These are phyloP conservation scores for Leccinum rimulosum DNA, from an alignment of 768 basidiomycete species.

Conservation along the genomic window DNA sequence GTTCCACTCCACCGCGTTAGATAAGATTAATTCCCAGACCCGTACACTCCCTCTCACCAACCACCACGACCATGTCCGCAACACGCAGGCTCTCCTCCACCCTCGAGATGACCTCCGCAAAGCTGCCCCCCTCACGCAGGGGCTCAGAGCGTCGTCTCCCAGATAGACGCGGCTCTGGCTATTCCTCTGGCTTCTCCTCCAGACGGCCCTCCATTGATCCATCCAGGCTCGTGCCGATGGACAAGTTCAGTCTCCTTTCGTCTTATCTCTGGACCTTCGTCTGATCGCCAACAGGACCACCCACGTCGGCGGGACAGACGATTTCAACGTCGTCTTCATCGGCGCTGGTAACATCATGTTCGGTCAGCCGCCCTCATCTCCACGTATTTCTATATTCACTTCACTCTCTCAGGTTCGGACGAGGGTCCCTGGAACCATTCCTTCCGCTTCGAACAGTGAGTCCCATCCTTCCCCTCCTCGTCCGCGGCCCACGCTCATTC, in stretches of 20 bases:
- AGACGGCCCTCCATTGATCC: conserved; percentile 77
- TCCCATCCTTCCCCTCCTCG: conserved; percentile 6
- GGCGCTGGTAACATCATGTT: conserved; percentile 99
- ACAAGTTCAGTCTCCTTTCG: conserved; percentile 51
- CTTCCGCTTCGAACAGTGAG: conserved; percentile 85
- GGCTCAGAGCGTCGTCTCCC: conserved; percentile 42
- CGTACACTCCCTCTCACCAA: not conserved
- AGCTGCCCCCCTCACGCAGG: conserved; percentile 39
- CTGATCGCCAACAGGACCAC: conserved; percentile 37
- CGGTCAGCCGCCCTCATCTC: conserved; percentile 43
- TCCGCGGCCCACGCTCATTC: conserved; percentile 8
- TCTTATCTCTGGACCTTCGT: not conserved
- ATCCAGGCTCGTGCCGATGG: conserved; percentile 71
- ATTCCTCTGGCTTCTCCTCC: conserved; percentile 45
- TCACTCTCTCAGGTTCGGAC: conserved; percentile 56
- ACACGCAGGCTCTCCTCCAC: conserved; percentile 27
- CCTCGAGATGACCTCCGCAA: conserved; percentile 34
- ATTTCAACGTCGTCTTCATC: conserved; percentile 93
- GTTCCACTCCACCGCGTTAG: not conserved
- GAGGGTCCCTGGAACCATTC: conserved; percentile 95
- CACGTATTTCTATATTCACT: not conserved
- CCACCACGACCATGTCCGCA: conserved; percentile 21
- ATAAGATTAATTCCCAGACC: conserved; percentile 16
- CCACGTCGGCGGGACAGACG: conserved; percentile 57
- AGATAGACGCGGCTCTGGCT: conserved; percentile 50